phyloP scores from a whole-genome alignment of 2,329 filamentous ascomycete genomes.

The Penicillium sp. region DNA sequence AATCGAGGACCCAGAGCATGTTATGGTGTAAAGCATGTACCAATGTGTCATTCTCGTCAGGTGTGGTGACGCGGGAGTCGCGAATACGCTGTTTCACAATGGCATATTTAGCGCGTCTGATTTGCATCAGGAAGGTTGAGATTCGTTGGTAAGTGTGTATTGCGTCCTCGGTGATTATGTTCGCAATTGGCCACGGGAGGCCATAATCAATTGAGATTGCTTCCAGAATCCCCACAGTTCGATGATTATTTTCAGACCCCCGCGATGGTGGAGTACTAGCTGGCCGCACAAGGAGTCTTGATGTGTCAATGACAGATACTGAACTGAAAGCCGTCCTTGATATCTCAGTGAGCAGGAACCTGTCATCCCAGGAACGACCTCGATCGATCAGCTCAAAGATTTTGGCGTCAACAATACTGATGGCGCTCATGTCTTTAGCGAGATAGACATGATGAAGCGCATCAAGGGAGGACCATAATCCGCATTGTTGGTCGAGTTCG shows the following conservation, averaged over 20 bases:
- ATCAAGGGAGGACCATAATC: slow-evolving; percentile 64
- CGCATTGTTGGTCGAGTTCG: slow-evolving; percentile 68
- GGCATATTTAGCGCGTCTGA: slow-evolving; percentile 67
- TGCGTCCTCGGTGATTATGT: slow-evolving; percentile 68
- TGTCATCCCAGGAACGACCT: slow-evolving; percentile 69
- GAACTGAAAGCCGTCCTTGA: slow-evolving; percentile 68
- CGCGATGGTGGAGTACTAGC: slow-evolving; percentile 38
- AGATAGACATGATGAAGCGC: slow-evolving; percentile 73
- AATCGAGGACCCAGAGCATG: slow-evolving; percentile 75
- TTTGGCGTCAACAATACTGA: slow-evolving; percentile 64
- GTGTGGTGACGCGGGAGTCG: slow-evolving; percentile 24
- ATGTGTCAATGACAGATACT: slow-evolving; percentile 55
- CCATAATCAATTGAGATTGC: slow-evolving; percentile 67
- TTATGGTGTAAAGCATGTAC: slow-evolving; percentile 60
- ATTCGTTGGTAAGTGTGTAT: slow-evolving; percentile 68
- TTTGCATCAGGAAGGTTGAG: slow-evolving; percentile 75
- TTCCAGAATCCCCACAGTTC: slow-evolving; percentile 63
- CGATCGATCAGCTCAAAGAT: slow-evolving; percentile 75
- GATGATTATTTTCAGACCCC: slow-evolving; percentile 48
- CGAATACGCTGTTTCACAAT: slow-evolving; percentile 56
- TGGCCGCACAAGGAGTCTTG: slow-evolving; percentile 62
- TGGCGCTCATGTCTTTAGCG: slow-evolving; percentile 69
- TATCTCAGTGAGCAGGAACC: slow-evolving; percentile 75
- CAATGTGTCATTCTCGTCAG: slow-evolving; percentile 38
- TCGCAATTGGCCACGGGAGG: slow-evolving; percentile 64